Base-by-base conservation (phyloP, 2,329 filamentous ascomycete genomes). In the Iodosphaeria phyllophila region DNA sequence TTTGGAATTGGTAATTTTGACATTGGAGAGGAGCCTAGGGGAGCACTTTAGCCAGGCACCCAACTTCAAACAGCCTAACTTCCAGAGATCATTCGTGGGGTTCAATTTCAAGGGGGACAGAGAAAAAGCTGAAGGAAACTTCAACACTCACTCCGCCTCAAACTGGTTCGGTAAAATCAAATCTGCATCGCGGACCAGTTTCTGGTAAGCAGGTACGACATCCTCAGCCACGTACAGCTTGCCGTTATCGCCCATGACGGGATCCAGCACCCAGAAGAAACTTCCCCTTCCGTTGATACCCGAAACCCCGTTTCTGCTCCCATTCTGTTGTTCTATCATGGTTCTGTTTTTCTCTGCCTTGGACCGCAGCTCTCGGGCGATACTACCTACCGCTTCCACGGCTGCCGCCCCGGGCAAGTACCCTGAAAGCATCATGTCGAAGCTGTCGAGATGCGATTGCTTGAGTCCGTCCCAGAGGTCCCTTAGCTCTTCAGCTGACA, bases 251-350 rank as follows among this genome's bases (percentile, higher is more conserved):
- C 89, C 89, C 89, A 98, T 98, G 23, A 98, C 89, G 0, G 91
- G 89, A 47, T 98, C 89, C 14, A 98, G 63, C 3, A 92, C 80
- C 86, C 86, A 95, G 52, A 95, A 95, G 55, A 95, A 92, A 22
- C 64, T 70, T 1, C 82, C 78, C 0, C 77, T 73, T n/a, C n/a
- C n/a, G n/a, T n/a, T n/a, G n/a, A n/a, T n/a, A n/a, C n/a, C n/a
- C n/a, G n/a, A n/a, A n/a, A n/a, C n/a, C n/a, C n/a, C n/a, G n/a
- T n/a, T n/a, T n/a, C n/a, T n/a, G n/a, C n/a, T n/a, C n/a, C n/a
- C n/a, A n/a, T n/a, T n/a, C n/a, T n/a, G n/a, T n/a, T n/a, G n/a
- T n/a, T n/a, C n/a, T n/a, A n/a, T n/a, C n/a, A n/a, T n/a, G n/a
- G n/a, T n/a, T n/a, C n/a, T n/a, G 16, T 35, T 34, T 5, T 53